A percentile compares a stretch with the other conserved stretches of the same genome.
These are phyloP conservation scores for Umbelopsis sp. DNA, from an alignment of 192 early-diverging fungal genomes.

Conservation along the genomic window DNA sequence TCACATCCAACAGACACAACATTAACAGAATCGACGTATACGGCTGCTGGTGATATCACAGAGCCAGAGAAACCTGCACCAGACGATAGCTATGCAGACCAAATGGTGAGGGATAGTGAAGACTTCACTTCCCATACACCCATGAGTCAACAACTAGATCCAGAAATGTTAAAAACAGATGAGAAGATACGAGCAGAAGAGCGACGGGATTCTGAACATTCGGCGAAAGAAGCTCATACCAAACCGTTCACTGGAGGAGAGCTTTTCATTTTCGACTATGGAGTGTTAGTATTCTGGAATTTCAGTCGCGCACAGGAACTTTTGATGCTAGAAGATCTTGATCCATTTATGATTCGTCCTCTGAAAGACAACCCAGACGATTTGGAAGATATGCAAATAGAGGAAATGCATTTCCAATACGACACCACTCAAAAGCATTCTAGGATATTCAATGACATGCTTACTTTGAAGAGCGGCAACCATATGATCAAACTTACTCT, in stretches of 20 bases:
- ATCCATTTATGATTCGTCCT: conserved; percentile 37
- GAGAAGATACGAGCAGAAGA: conserved; percentile 4
- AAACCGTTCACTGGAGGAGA: conserved; percentile 50
- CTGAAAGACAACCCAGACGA: conserved; percentile 41
- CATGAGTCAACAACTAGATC: neutral
- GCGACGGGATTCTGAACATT: conserved; percentile 14
- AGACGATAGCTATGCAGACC: no score
- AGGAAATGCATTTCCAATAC: conserved; percentile 84
- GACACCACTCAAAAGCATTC: conserved; percentile 64
- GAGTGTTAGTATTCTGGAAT: conserved; percentile 63
- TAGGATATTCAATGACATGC: conserved; percentile 85
- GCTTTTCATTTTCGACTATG: conserved; percentile 62
- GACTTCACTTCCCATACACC: neutral
- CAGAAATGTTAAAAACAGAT: neutral
- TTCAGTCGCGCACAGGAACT: conserved; percentile 53
- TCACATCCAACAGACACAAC: neutral
- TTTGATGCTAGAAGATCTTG: conserved; percentile 51
- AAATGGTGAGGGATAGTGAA: neutral
- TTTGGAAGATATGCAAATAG: conserved; percentile 60
- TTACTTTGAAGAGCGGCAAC: conserved; percentile 67
- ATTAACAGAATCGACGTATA: neutral
- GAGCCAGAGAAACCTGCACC: neutral
- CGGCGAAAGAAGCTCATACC: neutral
- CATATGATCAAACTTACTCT: conserved; percentile 66
- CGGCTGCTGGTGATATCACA: neutral